Percentiles rank a stretch among this genome's conserved stretches.
Evolutionary conservation across 768 basidiomycete genomes (phyloP).

Genomic region (Amanita pseudoporphyria): DNA sequence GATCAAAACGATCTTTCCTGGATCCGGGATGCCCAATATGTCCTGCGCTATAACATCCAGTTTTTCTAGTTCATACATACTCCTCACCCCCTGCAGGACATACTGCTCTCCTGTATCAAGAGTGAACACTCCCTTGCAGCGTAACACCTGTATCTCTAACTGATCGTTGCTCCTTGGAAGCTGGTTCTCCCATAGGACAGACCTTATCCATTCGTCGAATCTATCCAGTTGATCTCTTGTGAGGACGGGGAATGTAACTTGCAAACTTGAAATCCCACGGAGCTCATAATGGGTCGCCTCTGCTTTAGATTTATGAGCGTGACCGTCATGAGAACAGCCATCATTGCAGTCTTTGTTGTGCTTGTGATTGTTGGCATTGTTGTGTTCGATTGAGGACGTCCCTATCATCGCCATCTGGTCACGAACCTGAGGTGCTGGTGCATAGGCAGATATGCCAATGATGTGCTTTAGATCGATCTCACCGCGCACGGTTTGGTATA

Average conservation of each 20-base stretch:
- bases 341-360: slow-evolving; percentile 3
- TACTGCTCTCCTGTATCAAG: slow-evolving; percentile 44
- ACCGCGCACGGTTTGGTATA: slow-evolving; percentile 63
- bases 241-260: slow-evolving; percentile 58
- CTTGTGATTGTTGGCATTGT: background rate
- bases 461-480: slow-evolving; percentile 68
- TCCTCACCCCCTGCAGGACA: slow-evolving; percentile 88
- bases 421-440: slow-evolving; percentile 10
- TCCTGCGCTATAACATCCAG: slow-evolving; percentile 24
- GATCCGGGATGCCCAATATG: slow-evolving; percentile 43
- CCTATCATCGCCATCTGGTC: background rate
- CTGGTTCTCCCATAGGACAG: slow-evolving; percentile 70
- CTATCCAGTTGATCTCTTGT: slow-evolving; percentile 32
- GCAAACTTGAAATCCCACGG: slow-evolving; percentile 77
- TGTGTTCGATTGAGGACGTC: slow-evolving; percentile 6
- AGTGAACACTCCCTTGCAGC: slow-evolving; percentile 81
- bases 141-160: slow-evolving; percentile 51
- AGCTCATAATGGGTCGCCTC: slow-evolving; percentile 54
- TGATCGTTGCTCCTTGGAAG: slow-evolving; percentile 25
- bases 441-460: slow-evolving; percentile 76
- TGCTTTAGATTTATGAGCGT: slow-evolving; percentile 23
- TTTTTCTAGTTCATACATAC: slow-evolving; percentile 70
- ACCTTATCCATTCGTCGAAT: slow-evolving; percentile 76
- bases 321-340: slow-evolving; percentile 21
- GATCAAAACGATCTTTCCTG: slow-evolving; percentile 81